Percentiles rank a stretch among this genome's conserved stretches.
phyloP scores from a whole-genome alignment of 106 monocot species.

The Acorus calamus region DNA sequence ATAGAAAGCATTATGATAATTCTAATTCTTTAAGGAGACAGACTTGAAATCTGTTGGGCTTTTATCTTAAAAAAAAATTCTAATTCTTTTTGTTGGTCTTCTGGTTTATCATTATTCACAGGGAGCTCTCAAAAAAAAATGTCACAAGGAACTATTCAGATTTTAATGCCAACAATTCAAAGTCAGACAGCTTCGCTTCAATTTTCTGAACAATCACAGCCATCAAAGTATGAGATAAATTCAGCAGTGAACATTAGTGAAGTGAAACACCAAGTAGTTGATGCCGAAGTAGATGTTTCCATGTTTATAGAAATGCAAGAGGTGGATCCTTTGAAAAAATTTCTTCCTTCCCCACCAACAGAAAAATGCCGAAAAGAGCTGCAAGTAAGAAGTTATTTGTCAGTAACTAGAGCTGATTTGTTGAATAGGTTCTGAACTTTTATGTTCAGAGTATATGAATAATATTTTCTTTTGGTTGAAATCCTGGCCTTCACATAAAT shows the following conservation, averaged over 20 bases:
- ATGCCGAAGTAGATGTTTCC: constrained; percentile 10
- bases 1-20: too few relatives aligned
- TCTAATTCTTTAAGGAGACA: constrained; percentile 77
- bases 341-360: constrained; percentile 33
- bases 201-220: constrained; percentile 29
- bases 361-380: constrained; percentile 38
- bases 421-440: too few relatives aligned
- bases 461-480: neutral
- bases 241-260: constrained; percentile 19
- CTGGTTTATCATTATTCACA: neutral
- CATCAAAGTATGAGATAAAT: constrained; percentile 19
- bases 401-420: too few relatives aligned
- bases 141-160: constrained; percentile 17
- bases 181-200: constrained; percentile 15
- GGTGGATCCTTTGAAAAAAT: constrained; percentile 31
- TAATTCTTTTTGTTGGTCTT: neutral
- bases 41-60: constrained; percentile 99
- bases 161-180: constrained; percentile 23
- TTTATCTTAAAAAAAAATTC: neutral
- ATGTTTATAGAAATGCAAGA: constrained; percentile 18
- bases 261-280: constrained; percentile 26
- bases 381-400: constrained; percentile 19
- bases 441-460: neutral
- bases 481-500: neutral
- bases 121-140: constrained; percentile 26